Evolutionary conservation across 2,329 filamentous ascomycete species (phyloP).

Genomic region (Simplicillium aogashimaense): DNA sequence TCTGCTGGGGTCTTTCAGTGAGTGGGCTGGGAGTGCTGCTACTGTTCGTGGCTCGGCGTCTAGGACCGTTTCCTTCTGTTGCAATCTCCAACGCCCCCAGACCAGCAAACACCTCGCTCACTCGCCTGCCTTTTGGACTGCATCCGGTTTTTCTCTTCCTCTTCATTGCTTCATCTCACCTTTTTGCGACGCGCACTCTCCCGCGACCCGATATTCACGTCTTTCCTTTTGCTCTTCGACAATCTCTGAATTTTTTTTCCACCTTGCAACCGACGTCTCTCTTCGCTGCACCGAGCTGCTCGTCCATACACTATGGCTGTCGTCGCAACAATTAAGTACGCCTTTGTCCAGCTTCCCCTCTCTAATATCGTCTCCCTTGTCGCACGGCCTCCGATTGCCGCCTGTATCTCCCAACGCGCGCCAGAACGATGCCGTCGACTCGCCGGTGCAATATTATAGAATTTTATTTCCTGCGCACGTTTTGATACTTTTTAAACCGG

Average conservation of each 20-base stretch:
- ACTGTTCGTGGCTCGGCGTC: too few species aligned
- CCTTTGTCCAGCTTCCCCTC: conserved; percentile 11
- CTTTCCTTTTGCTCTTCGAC: neutral
- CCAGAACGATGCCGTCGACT: neutral
- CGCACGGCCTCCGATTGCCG: conserved; percentile 4
- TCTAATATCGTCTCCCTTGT: conserved; percentile 8
- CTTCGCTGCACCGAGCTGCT: conserved; percentile 9
- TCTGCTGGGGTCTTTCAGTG: too few species aligned
- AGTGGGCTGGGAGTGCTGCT: too few species aligned
- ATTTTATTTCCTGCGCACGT: neutral
- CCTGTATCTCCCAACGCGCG: conserved; percentile 3
- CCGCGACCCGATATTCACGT: too few species aligned
- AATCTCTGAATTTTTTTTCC: conserved; percentile 6
- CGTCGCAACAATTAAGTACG: conserved; percentile 57
- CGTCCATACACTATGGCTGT: conserved; percentile 35
- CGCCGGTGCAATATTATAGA: neutral
- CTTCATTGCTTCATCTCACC: too few species aligned
- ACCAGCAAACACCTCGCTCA: too few species aligned
- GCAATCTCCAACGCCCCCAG: too few species aligned
- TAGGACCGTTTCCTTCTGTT: too few species aligned
- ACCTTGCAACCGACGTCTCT: conserved; percentile 9
- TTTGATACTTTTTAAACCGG: neutral
- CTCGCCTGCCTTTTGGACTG: too few species aligned
- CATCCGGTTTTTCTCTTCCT: too few species aligned
- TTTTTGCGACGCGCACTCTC: too few species aligned